Evolutionary conservation across 495 filamentous ascomycete genomes (phyloP), one percentile per base, ranked within the genome.

Genomic region (Aspergillus baeticus): DNA sequence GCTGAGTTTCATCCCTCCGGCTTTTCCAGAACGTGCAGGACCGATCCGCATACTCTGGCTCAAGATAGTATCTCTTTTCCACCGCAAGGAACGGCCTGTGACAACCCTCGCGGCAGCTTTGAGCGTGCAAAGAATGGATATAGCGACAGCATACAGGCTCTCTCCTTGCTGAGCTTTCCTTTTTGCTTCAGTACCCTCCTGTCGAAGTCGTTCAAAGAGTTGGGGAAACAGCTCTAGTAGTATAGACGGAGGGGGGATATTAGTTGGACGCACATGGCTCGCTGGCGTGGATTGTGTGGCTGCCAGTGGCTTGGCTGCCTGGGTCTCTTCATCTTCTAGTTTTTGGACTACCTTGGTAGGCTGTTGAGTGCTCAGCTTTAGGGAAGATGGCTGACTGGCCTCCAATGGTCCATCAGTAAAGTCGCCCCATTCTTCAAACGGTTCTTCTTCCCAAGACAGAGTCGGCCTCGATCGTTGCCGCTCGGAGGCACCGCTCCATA

Each of bases 11-110:
- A 98, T 96, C 21, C 92, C 91, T 42, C 79, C 82, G 21, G 74
- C 57, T 57, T 85, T 87, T 2, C 82, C 82, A 10, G 83, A 76
- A 21, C 80, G 82, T 2, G 90, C 88, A 11, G 84, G 82, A 0
- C 87, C 86, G 59, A 97, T 94, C 45, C 86, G 84, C 89, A 93
- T 96, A 62, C 85, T 82, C 69, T 96, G 89, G n/a, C 85, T 80
- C n/a, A 97, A 81, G 61, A 87, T 81, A 46, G 79, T 83, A 71
- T 97, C 92, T 48, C 92, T 82, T 69, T 93, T 93, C 92, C 92
- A 97, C 49, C 94, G 87, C 44, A 87, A 70, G 52, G 87, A 89
- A 50, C 94, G 86, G 29, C 94, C 94, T 2, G 90, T 89, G 54
- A 98, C 87, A 42, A 98, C 81, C 21, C 87, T 87, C 13, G 86